Evolutionary conservation across 2,329 filamentous ascomycete species (phyloP), one percentile per base, ranked within the genome.

Genomic region (Monosporascus sp.): DNA sequence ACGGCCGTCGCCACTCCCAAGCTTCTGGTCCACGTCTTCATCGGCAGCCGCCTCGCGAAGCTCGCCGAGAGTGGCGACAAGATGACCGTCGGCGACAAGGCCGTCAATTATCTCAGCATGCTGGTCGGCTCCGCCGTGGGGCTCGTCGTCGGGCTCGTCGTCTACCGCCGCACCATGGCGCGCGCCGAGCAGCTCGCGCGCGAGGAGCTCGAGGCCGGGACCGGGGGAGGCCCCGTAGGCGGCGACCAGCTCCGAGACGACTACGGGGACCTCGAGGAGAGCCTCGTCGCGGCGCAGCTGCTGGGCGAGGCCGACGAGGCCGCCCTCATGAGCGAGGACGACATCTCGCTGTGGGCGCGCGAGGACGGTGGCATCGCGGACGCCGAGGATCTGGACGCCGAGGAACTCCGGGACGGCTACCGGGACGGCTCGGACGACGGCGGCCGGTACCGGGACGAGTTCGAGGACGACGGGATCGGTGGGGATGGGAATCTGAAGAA

Each of bases 11-110:
- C 91, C 11, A 83, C 79, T 15, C 94, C 94, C 6, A 99, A 97
- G 66, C 77, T 99, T 18, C 77, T 97, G 54, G 85, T 99, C 49
- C 90, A 96, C 67, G 84, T 96, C 62, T 99, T 97, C 72, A 90
- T 99, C 63, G 94, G 94, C 56, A 86, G 83, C 64, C 82, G 91
- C 52, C 76, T 99, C 17, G 90, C 90, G 45, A 77, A 86, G 50
- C 83, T 99, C 37, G 90, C 89, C n/a, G 89, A 96, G 63, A 81
- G 83, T 52, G 88, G 87, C 57, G 90, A 89, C 65, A 82, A 87
- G 60, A 97, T 97, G 93, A 85, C 88, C 55, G 72, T 80, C 3
- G 79, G 80, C 57, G 89, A 89, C 58, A 94, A 92, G 69, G 79
- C 84, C 27, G 76, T 97, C 63, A 96, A 94, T 71, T 96, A 96